Base-by-base conservation (phyloP, 495 filamentous ascomycete genomes). In the Aspergillus diversus region DNA sequence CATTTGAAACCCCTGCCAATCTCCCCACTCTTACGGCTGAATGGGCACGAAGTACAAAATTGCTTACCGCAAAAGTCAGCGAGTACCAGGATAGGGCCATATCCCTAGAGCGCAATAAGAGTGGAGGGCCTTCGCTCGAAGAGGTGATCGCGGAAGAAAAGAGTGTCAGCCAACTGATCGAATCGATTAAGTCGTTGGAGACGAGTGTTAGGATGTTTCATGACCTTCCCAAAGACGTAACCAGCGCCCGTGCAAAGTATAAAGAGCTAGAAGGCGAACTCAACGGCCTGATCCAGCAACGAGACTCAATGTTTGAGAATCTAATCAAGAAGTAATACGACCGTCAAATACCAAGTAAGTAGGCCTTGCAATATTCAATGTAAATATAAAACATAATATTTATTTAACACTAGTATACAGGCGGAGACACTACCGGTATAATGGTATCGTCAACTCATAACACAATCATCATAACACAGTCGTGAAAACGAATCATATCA, bases 271-370 rank as follows among this genome's bases (percentile, higher is more conserved):
- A 89, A 53, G 73, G 69, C 12, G 87, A 92, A 68, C 72, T 94
- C 33, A 73, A 78, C 32, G 72, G 76, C 17, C 73, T 91, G 49
- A 86, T 76, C 48, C 75, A 73, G 64, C 72, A 82, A 63, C 82
- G 92, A 50, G 90, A 96, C 70, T 80, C 71, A 33, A 81, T 92
- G 65, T 91, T 93, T 72, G 92, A 91, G 58, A 73, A 67, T 32
- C 67, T 87, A 64, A 70, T 75, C 16, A 66, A 58, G 15, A 61
- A 27, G 53, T 52, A 59, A 61, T 32, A 52, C 7, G 32, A 33
- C 42, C 42, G 11, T 63, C 42, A 27, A 27, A 27, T 27, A 27
- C 21, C 33, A 50, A 33, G 43, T 13, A 16, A 46, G 33, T 15
- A 27, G 31, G 16, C 21, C 21, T 27, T 27, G 21, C 21, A 27